Evolutionary conservation across 768 basidiomycete species (phyloP), one percentile per base, ranked within the genome.

Genomic region (Suillus fuscotomentosus): DNA sequence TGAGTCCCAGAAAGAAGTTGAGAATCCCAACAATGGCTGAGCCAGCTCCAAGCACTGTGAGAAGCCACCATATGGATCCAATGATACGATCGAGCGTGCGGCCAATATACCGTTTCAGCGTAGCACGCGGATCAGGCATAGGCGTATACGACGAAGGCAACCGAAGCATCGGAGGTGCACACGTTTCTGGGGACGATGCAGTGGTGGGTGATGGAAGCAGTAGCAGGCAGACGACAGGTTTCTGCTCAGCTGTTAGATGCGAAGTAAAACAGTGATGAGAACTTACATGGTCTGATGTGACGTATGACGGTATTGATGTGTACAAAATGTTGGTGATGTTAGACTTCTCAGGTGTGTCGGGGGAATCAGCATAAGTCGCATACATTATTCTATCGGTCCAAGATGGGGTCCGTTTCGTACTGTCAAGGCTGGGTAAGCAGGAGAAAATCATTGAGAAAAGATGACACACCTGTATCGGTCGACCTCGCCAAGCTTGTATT

Each of bases 331-430:
- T 91, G 3, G 74, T 82, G 66, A 91, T 86, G 63, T 82, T 71
- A 2, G 89, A 86, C 43, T 78, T 70, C 11, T 84, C 79, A 9
- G 81, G 80, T 8, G 75, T 75, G 63, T 83, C 80, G 2, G 85
- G 84, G 2, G 83, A 83, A 73, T 93, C 92, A 24, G 83, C 83
- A 71, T 88, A 80, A 6, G 92, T 92, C 14, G 92, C 83, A 71
- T 94, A 97, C 71, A 98, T 79, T 51, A 99, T 85, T 53, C 97
- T 84, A 76, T 99, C 97, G 36, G 95, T 97, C 92, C 94, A 99
- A 24, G 95, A 87, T 0, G 97, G 96, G 2, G 81, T 83, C 11
- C 97, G 88, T 71, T 86, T 90, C 13, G 76, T 73, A 71, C 91
- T 92, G 56, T 27, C 67, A 41, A n/a, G 20, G 54, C 36, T 34